Evolutionary conservation across 2,329 filamentous ascomycete species (phyloP), one percentile per base, ranked within the genome.

Genomic region (Phialocephala sp.): DNA sequence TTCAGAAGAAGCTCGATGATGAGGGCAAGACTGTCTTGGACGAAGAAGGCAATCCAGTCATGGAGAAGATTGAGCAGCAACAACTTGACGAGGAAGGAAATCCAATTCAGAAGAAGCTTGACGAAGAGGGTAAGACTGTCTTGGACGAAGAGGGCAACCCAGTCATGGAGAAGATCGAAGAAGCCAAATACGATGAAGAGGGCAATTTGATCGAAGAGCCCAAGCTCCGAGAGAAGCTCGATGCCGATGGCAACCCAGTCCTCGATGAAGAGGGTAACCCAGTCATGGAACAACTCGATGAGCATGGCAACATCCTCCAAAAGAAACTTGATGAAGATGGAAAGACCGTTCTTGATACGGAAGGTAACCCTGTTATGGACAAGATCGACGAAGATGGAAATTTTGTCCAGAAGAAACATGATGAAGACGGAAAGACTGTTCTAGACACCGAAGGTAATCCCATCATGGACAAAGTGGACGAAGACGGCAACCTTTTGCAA

Each of bases 301-400:
- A 54, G n/a, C 37, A 73, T 4, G 75, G 73, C 1, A 72, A 82
- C 36, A 80, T 88, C 37, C 81, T 84, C 66, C 81, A 80, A 66
- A 80, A 80, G 75, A 72, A 80, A 66, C 83, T 88, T 72, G 87
- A 88, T 78, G 87, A 88, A 74, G 69, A 78, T 9, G 86, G 86
- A 60, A 87, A 87, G 62, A 79, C 87, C 24, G 81, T 87, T 59
- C 35, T 41, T 6, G 80, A 84, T 63, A 77, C 82, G 20, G 60
- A 71, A 50, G 83, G 84, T 11, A 79, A 82, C 39, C 74, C 85
- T 2, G 77, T 91, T 69, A 32, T 32, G 90, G 87, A 11, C 86
- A 85, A 85, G 73, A 80, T 87, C 39, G 89, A 91, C 69, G 87
- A 85, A 63, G 79, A 91, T 54, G 90, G 90, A 50, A 82, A 89